Conservation (phyloP, 371 early-diverging fungal genomes). For the Mucor velutinosus region DNA sequence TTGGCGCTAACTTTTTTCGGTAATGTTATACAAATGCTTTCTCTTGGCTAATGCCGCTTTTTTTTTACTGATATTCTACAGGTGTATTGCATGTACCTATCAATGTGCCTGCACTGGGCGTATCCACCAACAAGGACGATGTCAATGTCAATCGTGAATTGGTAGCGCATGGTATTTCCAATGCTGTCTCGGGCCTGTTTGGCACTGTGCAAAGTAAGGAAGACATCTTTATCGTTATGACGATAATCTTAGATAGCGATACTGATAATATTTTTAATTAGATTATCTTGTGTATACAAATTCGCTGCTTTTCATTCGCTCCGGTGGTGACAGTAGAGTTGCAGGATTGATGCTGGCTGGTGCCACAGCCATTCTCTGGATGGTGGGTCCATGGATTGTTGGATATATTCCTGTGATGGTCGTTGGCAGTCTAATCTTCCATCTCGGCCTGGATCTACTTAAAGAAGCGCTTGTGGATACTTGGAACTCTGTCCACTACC, state of each 20-base stretch:
- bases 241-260: not conserved
- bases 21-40: constrained; percentile 10
- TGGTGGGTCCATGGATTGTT: constrained; percentile 84
- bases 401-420: constrained; percentile 93
- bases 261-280: constrained; percentile 21
- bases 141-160: constrained; percentile 93
- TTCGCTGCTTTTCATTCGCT: constrained; percentile 88
- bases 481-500: constrained; percentile 74
- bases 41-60: not conserved
- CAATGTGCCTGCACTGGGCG: constrained; percentile 91
- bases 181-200: constrained; percentile 75
- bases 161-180: constrained; percentile 92
- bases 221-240: not conserved
- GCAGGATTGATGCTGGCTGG: constrained; percentile 84
- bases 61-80: constrained; percentile 5
- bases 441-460: constrained; percentile 90
- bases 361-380: constrained; percentile 79
- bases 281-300: constrained; percentile 91
- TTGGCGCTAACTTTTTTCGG: constrained; percentile 93
- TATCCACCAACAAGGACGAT: constrained; percentile 82
- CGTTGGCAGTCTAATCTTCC: constrained; percentile 93
- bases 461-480: constrained; percentile 91
- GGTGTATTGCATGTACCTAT: constrained; percentile 94
- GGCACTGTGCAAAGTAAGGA: constrained; percentile 82
- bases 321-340: constrained; percentile 88